Evolutionary conservation across 371 early-diverging fungal genomes (phyloP).

Genomic region (Rhizomucor miehei): DNA sequence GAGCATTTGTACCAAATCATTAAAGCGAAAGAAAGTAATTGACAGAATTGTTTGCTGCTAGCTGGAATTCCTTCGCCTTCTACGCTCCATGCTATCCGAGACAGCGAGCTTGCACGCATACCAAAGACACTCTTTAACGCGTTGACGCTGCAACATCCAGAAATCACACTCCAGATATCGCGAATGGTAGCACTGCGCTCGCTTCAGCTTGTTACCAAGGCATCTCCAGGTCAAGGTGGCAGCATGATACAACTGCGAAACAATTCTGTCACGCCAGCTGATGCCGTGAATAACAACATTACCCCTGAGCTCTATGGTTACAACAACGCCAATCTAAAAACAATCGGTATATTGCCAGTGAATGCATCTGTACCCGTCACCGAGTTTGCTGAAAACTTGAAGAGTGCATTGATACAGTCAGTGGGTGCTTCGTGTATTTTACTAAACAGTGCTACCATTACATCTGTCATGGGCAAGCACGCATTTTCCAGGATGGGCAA

Average conservation of each 20-base stretch:
- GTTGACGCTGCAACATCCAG: constrained; percentile 84
- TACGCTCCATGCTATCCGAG: constrained; percentile 96
- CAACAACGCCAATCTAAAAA: constrained; percentile 90
- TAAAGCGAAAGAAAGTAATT: not conserved
- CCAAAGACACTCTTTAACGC: constrained; percentile 93
- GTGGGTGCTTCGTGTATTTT: constrained; percentile 75
- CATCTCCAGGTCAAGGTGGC: constrained; percentile 13
- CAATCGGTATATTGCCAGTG: constrained; percentile 91
- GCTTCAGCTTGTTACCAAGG: constrained; percentile 40
- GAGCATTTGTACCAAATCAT: not conserved
- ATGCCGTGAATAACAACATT: not conserved
- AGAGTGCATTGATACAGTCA: constrained; percentile 64
- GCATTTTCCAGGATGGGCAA: constrained; percentile 90
- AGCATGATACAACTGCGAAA: constrained; percentile 3
- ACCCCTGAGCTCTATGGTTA: constrained; percentile 55
- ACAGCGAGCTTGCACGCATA: constrained; percentile 94
- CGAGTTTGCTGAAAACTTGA: constrained; percentile 85
- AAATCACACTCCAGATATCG: constrained; percentile 88
- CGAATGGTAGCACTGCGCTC: constrained; percentile 87
- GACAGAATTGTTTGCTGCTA: constrained; percentile 1
- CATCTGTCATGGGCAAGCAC: constrained; percentile 83
- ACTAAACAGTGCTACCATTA: constrained; percentile 78
- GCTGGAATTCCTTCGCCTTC: constrained; percentile 74
- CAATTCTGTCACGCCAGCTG: not conserved
- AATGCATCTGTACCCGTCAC: constrained; percentile 77